These are phyloP conservation scores for Colletotrichum phormii DNA, from an alignment of 2,329 filamentous ascomycete genomes.

Conservation along the genomic window DNA sequence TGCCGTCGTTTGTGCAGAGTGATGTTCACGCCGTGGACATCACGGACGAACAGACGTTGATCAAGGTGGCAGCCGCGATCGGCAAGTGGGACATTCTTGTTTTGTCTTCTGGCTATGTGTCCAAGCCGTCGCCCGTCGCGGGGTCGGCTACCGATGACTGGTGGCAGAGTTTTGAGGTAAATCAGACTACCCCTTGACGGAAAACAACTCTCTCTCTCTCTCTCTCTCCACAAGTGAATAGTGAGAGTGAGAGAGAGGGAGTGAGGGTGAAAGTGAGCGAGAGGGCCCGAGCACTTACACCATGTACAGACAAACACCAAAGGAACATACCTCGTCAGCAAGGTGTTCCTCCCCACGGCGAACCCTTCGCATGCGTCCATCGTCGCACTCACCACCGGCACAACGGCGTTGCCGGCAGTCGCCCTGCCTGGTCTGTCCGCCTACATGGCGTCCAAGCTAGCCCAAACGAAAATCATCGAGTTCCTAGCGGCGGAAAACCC, in stretches of 20 bases:
- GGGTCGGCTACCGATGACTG: constrained; percentile 38
- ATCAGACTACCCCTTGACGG: neutral
- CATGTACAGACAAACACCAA: constrained; percentile 57
- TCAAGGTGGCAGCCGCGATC: constrained; percentile 21
- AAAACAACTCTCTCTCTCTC: neutral
- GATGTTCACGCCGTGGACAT: constrained; percentile 19
- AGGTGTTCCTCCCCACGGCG: constrained; percentile 57
- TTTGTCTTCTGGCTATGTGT: constrained; percentile 35
- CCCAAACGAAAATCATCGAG: constrained; percentile 48
- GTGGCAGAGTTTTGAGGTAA: constrained; percentile 42
- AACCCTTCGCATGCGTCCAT: constrained; percentile 35
- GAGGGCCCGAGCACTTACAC: constrained; percentile 4
- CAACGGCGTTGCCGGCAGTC: constrained; percentile 36
- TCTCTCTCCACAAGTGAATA: neutral
- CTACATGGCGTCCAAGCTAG: constrained; percentile 36
- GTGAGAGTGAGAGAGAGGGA: neutral
- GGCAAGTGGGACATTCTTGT: constrained; percentile 38
- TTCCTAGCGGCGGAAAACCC: constrained; percentile 42
- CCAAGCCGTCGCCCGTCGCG: constrained; percentile 32
- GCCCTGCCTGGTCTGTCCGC: constrained; percentile 36
- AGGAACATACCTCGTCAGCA: constrained; percentile 57
- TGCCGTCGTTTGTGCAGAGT: constrained; percentile 31
- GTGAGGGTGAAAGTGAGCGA: neutral
- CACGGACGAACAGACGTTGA: constrained; percentile 19
- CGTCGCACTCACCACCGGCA: constrained; percentile 39